phyloP scores from a whole-genome alignment of 176 grass and related monocot species.

The Miscanthus lutarioriparius region DNA sequence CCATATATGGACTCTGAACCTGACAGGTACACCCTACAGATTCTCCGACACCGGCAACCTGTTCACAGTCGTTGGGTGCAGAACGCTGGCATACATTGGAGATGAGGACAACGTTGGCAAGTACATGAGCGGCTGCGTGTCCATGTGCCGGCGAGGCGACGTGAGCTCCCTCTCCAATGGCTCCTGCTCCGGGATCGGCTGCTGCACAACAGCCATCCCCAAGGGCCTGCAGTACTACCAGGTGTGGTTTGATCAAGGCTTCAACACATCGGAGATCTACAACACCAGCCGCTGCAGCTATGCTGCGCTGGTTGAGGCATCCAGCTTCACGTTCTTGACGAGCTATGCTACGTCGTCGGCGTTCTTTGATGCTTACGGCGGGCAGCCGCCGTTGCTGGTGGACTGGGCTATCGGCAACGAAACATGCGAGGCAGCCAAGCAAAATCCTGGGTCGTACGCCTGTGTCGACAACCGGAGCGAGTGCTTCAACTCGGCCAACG shows the following conservation, averaged over 20 bases:
- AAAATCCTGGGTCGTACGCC: neutral
- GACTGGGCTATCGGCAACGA: constrained; percentile 38
- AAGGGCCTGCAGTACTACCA: neutral
- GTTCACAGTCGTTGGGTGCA: neutral
- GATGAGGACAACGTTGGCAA: accelerated
- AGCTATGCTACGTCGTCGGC: neutral
- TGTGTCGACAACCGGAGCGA: neutral
- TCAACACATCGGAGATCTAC: neutral
- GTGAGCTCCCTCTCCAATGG: neutral
- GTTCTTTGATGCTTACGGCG: neutral
- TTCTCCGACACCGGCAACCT: neutral
- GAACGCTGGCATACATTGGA: neutral
- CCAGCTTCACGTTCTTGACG: neutral
- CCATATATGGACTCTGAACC: neutral
- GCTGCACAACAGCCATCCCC: constrained; percentile 41
- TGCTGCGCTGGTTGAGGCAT: constrained; percentile 11
- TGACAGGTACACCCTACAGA: neutral
- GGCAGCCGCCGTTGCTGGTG: neutral
- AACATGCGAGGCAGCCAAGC: neutral
- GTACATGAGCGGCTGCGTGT: neutral
- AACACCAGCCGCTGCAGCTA: constrained; percentile 20
- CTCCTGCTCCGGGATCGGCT: constrained; percentile 47
- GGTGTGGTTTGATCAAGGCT: neutral
- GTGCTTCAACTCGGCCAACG: neutral
- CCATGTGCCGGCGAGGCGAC: neutral